Conservation (phyloP, 1,284 basidiomycete genomes). For the Trametes polyzona region DNA sequence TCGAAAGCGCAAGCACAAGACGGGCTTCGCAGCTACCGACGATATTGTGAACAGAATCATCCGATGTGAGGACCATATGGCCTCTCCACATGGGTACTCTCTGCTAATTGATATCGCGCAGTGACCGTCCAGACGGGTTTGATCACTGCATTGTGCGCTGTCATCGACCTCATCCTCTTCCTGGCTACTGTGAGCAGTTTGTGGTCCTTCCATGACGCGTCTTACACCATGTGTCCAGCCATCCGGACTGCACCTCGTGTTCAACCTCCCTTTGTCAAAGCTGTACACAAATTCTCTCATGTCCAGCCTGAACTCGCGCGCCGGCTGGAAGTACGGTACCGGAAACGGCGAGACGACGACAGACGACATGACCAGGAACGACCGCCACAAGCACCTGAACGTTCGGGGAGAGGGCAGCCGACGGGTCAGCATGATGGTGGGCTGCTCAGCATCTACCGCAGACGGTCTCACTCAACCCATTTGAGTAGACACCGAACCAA, state of each 20-base stretch:
- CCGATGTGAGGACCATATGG: conserved; percentile 36
- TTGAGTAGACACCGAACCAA: conserved; percentile 33
- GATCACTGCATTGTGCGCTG: conserved; percentile 39
- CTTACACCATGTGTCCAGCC: conserved; percentile 21
- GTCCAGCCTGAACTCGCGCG: conserved; percentile 40
- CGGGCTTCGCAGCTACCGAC: conserved; percentile 40
- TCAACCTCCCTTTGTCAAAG: conserved; percentile 39
- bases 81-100: not conserved
- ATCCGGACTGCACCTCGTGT: conserved; percentile 36
- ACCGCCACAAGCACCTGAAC: conserved; percentile 12
- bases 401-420: conserved; percentile 22
- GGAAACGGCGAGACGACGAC: conserved; percentile 20
- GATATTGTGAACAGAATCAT: conserved; percentile 47
- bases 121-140: conserved; percentile 42
- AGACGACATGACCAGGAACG: conserved; percentile 15
- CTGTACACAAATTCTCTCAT: conserved; percentile 40
- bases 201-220: too few relatives aligned
- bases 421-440: conserved; percentile 27
- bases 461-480: too few relatives aligned
- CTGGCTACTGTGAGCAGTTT: conserved; percentile 30
- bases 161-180: conserved; percentile 38
- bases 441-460: not conserved
- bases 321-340: conserved; percentile 36
- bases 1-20: conserved; percentile 44
- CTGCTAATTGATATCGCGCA: conserved; percentile 5